A percentile compares a stretch with the other conserved stretches of the same genome.
These are phyloP conservation scores for Kwoniella bestiolae DNA, from an alignment of 768 basidiomycete genomes.

Conservation along the genomic window DNA sequence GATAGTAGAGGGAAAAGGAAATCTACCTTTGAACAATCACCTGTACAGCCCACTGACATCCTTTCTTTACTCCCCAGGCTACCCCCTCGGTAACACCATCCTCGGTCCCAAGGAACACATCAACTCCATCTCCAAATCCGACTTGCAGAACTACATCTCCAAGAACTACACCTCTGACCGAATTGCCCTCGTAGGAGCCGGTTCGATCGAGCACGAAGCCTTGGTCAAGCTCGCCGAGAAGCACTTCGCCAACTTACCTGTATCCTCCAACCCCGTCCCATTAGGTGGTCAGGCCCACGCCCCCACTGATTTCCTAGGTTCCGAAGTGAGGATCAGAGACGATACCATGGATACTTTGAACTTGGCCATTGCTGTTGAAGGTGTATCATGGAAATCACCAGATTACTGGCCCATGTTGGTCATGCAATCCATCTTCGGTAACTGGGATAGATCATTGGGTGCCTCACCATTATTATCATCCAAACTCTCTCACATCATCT, in stretches of 20 bases:
- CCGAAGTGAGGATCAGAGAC: slow-evolving; percentile 93
- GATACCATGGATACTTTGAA: slow-evolving; percentile 87
- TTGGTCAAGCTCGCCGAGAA: slow-evolving; percentile 94
- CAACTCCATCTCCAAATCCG: slow-evolving; percentile 87
- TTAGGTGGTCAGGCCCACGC: slow-evolving; percentile 78
- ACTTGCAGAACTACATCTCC: slow-evolving; percentile 87
- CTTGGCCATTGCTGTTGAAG: slow-evolving; percentile 95
- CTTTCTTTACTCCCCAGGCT: slow-evolving; percentile 63
- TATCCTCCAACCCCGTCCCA: slow-evolving; percentile 83
- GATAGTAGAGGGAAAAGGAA: not conserved
- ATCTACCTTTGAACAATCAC: too few relatives aligned
- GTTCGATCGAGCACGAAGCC: slow-evolving; percentile 87
- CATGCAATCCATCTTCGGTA: slow-evolving; percentile 96
- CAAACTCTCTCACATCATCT: slow-evolving; percentile 86
- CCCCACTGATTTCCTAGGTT: slow-evolving; percentile 83
- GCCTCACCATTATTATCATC: slow-evolving; percentile 87
- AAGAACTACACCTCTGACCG: slow-evolving; percentile 98
- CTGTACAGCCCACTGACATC: not conserved
- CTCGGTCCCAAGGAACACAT: slow-evolving; percentile 96
- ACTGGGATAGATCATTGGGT: slow-evolving; percentile 98
- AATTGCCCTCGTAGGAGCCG: slow-evolving; percentile 97
- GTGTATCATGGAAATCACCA: slow-evolving; percentile 95
- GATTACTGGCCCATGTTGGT: slow-evolving; percentile 99
- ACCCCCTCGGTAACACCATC: slow-evolving; percentile 94
- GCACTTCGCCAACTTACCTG: slow-evolving; percentile 86